Conservation (phyloP, 352 stramenopile species). For the Globisporangium rhizosaccharum region DNA sequence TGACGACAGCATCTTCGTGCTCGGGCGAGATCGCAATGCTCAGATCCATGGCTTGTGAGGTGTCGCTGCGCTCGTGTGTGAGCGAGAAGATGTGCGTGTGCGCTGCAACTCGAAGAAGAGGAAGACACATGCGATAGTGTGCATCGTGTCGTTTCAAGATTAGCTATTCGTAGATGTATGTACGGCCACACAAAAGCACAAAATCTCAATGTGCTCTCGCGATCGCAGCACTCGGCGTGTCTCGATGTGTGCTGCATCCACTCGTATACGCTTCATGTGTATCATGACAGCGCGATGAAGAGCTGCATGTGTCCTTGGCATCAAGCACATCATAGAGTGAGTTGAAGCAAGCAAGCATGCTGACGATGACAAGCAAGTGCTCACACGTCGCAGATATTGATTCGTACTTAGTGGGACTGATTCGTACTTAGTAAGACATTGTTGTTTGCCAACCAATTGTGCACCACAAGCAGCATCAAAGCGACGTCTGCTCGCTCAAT, state of each 20-base stretch:
- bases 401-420: slow-evolving; percentile 7
- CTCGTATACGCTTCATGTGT: no score
- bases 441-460: slow-evolving; percentile 24
- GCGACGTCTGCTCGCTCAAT: background rate
- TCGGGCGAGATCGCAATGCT: slow-evolving; percentile 32
- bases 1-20: slow-evolving; percentile 12
- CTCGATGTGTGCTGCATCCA: no score
- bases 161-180: no score
- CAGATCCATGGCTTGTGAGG: slow-evolving; percentile 28
- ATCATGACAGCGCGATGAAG: background rate
- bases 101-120: no score
- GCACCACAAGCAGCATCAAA: background rate
- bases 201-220: no score
- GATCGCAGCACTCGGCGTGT: no score
- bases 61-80: no score
- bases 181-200: no score
- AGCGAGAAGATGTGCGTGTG: no score
- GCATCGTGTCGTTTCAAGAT: no score
- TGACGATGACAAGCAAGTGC: background rate
- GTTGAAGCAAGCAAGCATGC: background rate
- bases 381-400: slow-evolving; percentile 33
- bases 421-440: slow-evolving; percentile 15
- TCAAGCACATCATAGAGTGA: background rate
- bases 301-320: background rate
- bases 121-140: no score